Conservation (phyloP, 2,329 filamentous ascomycete genomes). For the Sporothrix globosa region DNA sequence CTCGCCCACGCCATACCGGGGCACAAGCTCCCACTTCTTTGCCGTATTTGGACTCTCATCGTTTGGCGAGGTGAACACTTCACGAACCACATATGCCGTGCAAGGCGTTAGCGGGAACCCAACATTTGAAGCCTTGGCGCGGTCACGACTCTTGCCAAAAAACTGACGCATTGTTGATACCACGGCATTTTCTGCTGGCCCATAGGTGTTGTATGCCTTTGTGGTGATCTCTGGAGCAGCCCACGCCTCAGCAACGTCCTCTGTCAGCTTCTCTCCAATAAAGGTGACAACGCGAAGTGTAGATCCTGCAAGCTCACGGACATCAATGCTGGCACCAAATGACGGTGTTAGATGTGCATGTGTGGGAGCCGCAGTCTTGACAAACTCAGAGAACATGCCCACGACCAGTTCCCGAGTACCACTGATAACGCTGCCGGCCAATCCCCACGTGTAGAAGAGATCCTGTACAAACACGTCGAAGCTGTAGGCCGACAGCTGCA, state of each 20-base stretch:
- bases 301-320: conserved; percentile 24
- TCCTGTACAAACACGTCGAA: conserved; percentile 60
- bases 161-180: conserved; percentile 40
- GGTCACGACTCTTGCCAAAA: conserved; percentile 35
- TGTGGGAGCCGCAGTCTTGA: conserved; percentile 55
- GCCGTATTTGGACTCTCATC: neutral
- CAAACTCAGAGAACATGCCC: conserved; percentile 49
- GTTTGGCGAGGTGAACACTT: neutral
- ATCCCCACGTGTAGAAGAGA: conserved; percentile 58
- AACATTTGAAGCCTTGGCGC: conserved; percentile 38
- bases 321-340: conserved; percentile 31
- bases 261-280: conserved; percentile 63
- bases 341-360: conserved; percentile 33
- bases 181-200: conserved; percentile 38
- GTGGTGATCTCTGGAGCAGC: conserved; percentile 45
- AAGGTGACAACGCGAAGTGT: conserved; percentile 54
- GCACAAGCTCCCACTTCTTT: conserved; percentile 47
- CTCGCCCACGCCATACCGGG: conserved; percentile 56
- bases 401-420: conserved; percentile 60
- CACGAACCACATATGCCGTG: conserved; percentile 36
- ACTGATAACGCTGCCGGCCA: conserved; percentile 58
- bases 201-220: conserved; percentile 40
- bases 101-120: conserved; percentile 38
- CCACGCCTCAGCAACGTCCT: conserved; percentile 61
- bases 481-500: conserved; percentile 46